Percentiles rank a stretch among this genome's conserved stretches.
Conservation (phyloP, 495 filamentous ascomycete species). For the Zalerion maritima region DNA sequence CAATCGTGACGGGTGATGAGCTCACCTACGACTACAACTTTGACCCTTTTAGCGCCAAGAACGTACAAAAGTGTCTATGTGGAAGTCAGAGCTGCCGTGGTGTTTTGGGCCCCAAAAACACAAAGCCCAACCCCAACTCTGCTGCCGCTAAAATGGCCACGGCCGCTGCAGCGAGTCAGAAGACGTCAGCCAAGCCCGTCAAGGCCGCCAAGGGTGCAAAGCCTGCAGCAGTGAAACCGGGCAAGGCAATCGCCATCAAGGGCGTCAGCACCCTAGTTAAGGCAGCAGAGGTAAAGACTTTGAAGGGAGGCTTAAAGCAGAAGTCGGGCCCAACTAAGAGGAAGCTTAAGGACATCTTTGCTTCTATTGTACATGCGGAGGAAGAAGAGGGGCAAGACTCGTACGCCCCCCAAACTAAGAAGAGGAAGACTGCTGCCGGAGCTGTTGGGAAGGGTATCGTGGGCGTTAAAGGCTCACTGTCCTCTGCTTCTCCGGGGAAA, state of each 20-base stretch:
- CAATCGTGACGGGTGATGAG: conserved; percentile 87
- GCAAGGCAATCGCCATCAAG: too few species aligned
- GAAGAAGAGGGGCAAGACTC: too few species aligned
- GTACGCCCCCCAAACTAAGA: too few species aligned
- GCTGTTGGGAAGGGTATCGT: too few species aligned
- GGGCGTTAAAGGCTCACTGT: too few species aligned
- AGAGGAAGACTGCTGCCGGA: too few species aligned
- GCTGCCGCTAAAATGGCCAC: conserved; percentile 10
- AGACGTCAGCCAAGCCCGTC: conserved; percentile 8
- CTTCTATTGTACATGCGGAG: too few species aligned
- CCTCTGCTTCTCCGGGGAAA: too few species aligned
- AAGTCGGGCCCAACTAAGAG: too few species aligned
- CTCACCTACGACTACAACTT: conserved; percentile 99
- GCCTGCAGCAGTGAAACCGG: too few species aligned
- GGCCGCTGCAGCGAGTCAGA: conserved; percentile 8
- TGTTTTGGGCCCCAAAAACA: conserved; percentile 59
- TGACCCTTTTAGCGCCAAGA: conserved; percentile 71
- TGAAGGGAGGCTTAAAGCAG: too few species aligned
- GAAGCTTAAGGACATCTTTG: conserved; percentile 18
- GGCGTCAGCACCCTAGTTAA: conserved; percentile 5
- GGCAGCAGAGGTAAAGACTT: too few species aligned
- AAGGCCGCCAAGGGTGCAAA: conserved; percentile 4
- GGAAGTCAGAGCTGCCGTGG: conserved; percentile 64
- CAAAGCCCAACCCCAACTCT: conserved; percentile 30
- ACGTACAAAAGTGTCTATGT: conserved; percentile 72